Evolutionary conservation across 23 red algal species (phyloP), one percentile per base, ranked within the genome.

Genomic region (Gracilaria gracilis): DNA sequence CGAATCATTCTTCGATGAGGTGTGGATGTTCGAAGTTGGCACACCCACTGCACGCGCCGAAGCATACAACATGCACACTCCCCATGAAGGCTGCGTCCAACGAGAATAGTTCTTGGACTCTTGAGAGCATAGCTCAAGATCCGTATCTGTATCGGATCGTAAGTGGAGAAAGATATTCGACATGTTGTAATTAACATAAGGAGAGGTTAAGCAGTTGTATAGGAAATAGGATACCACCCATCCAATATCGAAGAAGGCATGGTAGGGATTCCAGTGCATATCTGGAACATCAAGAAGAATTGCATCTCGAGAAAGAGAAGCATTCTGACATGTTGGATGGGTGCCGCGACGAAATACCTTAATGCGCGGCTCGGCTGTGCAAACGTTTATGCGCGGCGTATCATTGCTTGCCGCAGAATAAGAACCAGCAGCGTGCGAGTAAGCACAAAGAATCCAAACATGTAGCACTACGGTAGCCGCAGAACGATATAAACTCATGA

Each of bases 21-120:
- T 55, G 51, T 25, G 40, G 27, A 77, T 77, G 16, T 77, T 77
- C 24, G n/a, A 33, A 49, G 40, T 16, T 39, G 72, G 72, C 0
- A 77, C 46, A 25, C 72, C 72, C 40, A 46, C 28, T 25, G 25
- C 49, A 13, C 24, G 25, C 3, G 72, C 72, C 34, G 33, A 27
- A 31, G 72, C 40, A 20, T 77, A 77, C 27, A 77, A 17, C 72
- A 77, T 77, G 34, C 72, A 77, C n/a, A 49, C 72, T 27, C 72
- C 72, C 72, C 72, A 77, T 13, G 40, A 44, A 9, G 72, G 72
- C 32, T 77, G 72, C n/a, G 40, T 77, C 72, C 72, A 77, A 0
- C 72, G 27, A 42, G 40, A 49, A 77, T 77, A 77, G n/a, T 38
- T 77, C 33, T 46, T 13, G 1, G 72, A 49, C 27, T 77, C 72